Conservation (phyloP, 1,284 basidiomycete species). For the Apiotrichum montevideense region DNA sequence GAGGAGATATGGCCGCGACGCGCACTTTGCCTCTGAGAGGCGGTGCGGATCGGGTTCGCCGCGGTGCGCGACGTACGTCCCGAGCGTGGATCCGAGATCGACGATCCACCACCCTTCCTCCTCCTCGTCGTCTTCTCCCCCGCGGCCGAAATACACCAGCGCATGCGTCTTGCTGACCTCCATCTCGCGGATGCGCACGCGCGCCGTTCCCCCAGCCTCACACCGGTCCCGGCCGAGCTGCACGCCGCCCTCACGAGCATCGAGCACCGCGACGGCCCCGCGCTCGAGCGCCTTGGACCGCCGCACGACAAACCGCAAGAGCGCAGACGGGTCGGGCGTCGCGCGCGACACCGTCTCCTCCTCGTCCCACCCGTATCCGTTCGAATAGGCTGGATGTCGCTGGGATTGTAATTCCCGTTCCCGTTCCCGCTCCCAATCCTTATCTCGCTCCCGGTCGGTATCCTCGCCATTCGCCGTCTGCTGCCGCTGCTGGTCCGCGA, state of each 20-base stretch:
- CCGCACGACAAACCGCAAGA: constrained; percentile 40
- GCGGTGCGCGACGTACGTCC: constrained; percentile 34
- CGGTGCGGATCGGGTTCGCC: constrained; percentile 12
- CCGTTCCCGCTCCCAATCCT: not conserved
- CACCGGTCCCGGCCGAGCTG: constrained; percentile 41
- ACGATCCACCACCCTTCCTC: constrained; percentile 36
- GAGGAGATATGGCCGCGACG: constrained; percentile 30
- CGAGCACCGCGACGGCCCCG: constrained; percentile 36
- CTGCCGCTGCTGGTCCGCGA: constrained; percentile 2
- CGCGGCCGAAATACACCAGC: constrained; percentile 25
- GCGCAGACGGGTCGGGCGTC: constrained; percentile 10
- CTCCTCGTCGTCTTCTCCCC: constrained; percentile 9
- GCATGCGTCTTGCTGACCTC: constrained; percentile 45
- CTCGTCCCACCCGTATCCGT: not conserved
- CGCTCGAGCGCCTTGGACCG: constrained; percentile 19
- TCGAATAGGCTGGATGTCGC: constrained; percentile 5
- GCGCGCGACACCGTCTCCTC: not conserved
- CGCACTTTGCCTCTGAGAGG: constrained; percentile 27
- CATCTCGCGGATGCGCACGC: constrained; percentile 44
- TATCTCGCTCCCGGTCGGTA: too few species aligned
- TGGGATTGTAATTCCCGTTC: not conserved
- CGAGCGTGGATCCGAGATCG: constrained; percentile 45
- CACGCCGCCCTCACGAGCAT: constrained; percentile 37
- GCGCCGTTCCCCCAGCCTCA: constrained; percentile 25
- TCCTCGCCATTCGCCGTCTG: not conserved